phyloP scores from a whole-genome alignment of 148 eudicot species.

The Drosera capensis region DNA sequence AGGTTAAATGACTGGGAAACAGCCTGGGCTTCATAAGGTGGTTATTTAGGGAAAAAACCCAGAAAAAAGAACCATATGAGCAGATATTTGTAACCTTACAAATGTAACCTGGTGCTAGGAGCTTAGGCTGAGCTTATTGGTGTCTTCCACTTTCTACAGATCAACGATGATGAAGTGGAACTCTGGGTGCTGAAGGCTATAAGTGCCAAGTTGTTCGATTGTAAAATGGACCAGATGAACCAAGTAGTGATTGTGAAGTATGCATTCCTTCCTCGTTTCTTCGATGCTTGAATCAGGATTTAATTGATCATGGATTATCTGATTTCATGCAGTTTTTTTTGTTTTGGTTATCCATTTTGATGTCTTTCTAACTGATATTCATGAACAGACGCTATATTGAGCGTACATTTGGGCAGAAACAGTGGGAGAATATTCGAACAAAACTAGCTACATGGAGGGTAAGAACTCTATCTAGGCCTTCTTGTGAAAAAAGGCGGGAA shows the following conservation, averaged over 20 bases:
- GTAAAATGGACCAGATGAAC: slow-evolving; percentile 96
- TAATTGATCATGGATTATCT: not conserved
- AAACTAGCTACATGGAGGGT: slow-evolving; percentile 90
- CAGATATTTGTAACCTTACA: not conserved
- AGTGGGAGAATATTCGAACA: slow-evolving; percentile 61
- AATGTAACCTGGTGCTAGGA: not conserved
- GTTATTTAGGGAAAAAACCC: too few species aligned
- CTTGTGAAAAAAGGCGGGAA: not conserved
- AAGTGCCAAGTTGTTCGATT: slow-evolving; percentile 57
- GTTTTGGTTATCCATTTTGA: too few species aligned
- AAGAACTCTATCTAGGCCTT: slow-evolving; percentile 5
- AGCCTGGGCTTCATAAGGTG: too few species aligned
- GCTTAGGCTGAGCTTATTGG: not conserved
- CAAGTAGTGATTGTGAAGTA: slow-evolving; percentile 69
- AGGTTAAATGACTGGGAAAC: too few species aligned
- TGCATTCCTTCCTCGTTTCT: not conserved
- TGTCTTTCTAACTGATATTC: not conserved
- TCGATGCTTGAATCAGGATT: not conserved
- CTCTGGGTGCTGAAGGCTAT: slow-evolving; percentile 84
- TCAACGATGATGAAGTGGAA: slow-evolving; percentile 77
- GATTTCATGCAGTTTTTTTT: not conserved
- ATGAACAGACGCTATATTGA: slow-evolving; percentile 55
- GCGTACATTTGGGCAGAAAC: slow-evolving; percentile 69
- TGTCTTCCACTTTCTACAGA: slow-evolving; percentile 17
- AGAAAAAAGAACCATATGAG: not conserved